These are phyloP conservation scores for Acacia melanoxylon DNA, from an alignment of 306 rosid genomes.

Conservation along the genomic window DNA sequence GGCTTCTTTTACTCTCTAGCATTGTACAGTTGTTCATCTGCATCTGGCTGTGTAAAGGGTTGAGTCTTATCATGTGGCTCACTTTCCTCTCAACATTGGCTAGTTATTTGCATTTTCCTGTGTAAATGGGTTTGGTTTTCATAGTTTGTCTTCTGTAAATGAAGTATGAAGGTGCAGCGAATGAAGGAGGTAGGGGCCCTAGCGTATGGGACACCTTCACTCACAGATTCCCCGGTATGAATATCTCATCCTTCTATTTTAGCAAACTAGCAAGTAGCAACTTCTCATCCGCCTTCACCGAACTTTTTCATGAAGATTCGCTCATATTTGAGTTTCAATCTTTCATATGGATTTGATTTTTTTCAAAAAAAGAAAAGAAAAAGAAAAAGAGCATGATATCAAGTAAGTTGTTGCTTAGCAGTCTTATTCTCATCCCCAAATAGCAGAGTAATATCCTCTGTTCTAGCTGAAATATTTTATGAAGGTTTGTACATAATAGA, in stretches of 20 bases:
- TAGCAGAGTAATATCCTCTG: not conserved
- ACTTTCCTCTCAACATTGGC: not conserved
- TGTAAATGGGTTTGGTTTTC: not conserved
- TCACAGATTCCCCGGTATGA: slow-evolving; percentile 53
- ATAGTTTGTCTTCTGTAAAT: not conserved
- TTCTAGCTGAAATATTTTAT: not conserved
- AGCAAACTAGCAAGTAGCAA: not conserved
- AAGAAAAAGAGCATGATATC: not conserved
- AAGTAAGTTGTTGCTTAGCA: not conserved
- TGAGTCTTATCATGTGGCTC: not conserved
- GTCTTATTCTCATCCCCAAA: not conserved
- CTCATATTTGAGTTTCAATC: not conserved
- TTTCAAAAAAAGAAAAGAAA: not conserved
- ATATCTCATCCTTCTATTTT: not conserved
- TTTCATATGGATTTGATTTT: not conserved
- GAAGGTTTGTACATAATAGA: not conserved
- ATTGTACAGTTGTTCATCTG: not conserved
- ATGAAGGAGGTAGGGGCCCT: slow-evolving; percentile 60
- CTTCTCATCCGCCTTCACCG: not conserved
- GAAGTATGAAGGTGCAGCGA: slow-evolving; percentile 62
- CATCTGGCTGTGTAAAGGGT: not conserved
- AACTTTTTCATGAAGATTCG: not conserved
- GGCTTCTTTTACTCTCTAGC: not conserved
- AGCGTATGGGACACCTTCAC: slow-evolving; percentile 73
- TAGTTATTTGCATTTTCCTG: not conserved